Evolutionary conservation across 169 alveolate species (phyloP), one percentile per base, ranked within the genome.

Genomic region (Plasmodium sp.): DNA sequence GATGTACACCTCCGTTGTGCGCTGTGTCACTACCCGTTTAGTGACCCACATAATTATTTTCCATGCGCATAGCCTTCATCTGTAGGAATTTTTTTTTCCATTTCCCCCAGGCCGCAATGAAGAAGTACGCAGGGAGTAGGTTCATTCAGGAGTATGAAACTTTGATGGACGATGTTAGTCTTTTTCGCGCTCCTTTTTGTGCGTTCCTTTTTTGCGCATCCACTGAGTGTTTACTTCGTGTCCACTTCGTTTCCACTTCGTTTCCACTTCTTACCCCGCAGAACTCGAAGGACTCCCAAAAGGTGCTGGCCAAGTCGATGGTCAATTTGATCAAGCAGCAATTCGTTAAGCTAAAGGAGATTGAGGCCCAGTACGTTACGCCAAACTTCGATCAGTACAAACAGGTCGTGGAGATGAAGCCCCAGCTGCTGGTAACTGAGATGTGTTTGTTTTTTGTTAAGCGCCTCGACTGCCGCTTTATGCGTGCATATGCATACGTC

Each of bases 91-190:
- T 48, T 31, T 48, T 18, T 14, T 14, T 39, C 48, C 6, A 5
- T 41, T 56, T 51, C 12, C n/a, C 18, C 39, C 43, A 86, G 94
- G 54, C 39, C 7, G 62, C 84, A 18, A 86, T 86, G 82, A 75
- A 58, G 72, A 86, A 77, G 62, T 86, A 86, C 16, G 94, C 94
- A 77, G 94, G 94, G 36, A 75, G 27, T 4, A 43, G 83, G 34
- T 86, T 86, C 67, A 86, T 86, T 27, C 71, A 86, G 45, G 94
- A 86, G 14, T 86, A 86, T 77, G 94, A 86, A n/a, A 54, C 45
- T 54, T 75, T 86, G 39, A 75, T 86, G 88, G 18, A 77, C 16
- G 86, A 75, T 56, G 94, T 86, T 33, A 31, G 85, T n/a, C 31
- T 51, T 9, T 82, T 18, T 81, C 31, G 5, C 48, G 9, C 27